phyloP scores from a whole-genome alignment of 176 grass and related monocot genomes.

The Aegilops umbellulata region DNA sequence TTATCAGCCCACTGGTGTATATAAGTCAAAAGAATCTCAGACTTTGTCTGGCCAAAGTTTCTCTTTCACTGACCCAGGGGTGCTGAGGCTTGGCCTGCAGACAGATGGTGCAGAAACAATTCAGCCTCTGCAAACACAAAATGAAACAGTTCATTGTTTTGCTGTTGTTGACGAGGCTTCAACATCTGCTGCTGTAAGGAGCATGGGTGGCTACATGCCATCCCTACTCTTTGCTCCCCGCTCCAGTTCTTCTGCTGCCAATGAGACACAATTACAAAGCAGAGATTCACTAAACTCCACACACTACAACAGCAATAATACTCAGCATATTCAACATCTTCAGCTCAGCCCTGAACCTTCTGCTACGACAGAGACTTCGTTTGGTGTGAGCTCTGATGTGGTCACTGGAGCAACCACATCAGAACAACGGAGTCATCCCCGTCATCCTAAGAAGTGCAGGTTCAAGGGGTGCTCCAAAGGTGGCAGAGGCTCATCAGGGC shows the following conservation, averaged over 20 bases:
- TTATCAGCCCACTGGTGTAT: slow-evolving; percentile 9
- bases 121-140: slow-evolving; percentile 11
- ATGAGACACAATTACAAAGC: slow-evolving; percentile 18
- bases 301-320: neutral
- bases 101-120: slow-evolving; percentile 34
- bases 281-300: slow-evolving; percentile 32
- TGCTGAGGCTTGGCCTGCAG: slow-evolving; percentile 55
- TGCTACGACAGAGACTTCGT: slow-evolving; percentile 49
- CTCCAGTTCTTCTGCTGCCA: neutral
- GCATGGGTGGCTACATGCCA: slow-evolving; percentile 70
- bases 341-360: slow-evolving; percentile 59
- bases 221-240: slow-evolving; percentile 61
- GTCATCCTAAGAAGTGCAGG: slow-evolving; percentile 66
- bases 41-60: slow-evolving; percentile 33
- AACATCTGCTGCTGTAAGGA: slow-evolving; percentile 63
- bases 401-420: slow-evolving; percentile 39
- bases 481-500: slow-evolving; percentile 57
- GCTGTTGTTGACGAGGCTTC: slow-evolving; percentile 62
- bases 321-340: slow-evolving; percentile 33
- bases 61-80: slow-evolving; percentile 37
- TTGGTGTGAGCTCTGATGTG: slow-evolving; percentile 51
- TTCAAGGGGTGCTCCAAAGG: slow-evolving; percentile 71
- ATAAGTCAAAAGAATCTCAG: slow-evolving; percentile 39
- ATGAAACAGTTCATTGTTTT: slow-evolving; percentile 33
- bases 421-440: slow-evolving; percentile 42